These are phyloP conservation scores for Coccinonectria pachysandricola DNA, from an alignment of 2,329 filamentous ascomycete species.

Conservation along the genomic window DNA sequence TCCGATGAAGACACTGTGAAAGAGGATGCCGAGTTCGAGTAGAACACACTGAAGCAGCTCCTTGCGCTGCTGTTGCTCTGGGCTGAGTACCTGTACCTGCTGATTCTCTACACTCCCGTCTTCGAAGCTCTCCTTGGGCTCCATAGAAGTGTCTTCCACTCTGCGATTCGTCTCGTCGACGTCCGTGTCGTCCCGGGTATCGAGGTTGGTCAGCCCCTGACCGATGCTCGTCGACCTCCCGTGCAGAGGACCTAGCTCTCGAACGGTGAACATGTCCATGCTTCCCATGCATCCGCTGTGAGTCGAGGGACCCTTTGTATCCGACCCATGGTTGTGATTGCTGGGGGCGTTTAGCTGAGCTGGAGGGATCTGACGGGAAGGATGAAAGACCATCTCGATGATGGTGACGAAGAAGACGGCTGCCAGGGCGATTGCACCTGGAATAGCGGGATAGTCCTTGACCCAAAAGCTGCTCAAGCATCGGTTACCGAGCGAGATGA, in stretches of 20 bases:
- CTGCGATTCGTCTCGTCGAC: constrained; percentile 6
- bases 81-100: constrained; percentile 19
- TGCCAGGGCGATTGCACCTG: constrained; percentile 69
- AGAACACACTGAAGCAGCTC: constrained; percentile 67
- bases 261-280: constrained; percentile 19
- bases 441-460: constrained; percentile 63
- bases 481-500: constrained; percentile 50
- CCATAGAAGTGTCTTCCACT: no score
- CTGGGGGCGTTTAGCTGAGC: constrained; percentile 4
- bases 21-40: constrained; percentile 62
- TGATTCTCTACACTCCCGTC: constrained; percentile 16
- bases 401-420: constrained; percentile 69
- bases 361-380: constrained; percentile 24
- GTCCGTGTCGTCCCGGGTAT: constrained; percentile 11
- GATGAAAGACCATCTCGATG: constrained; percentile 61
- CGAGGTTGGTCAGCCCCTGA: constrained; percentile 22
- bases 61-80: constrained; percentile 50
- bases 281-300: constrained; percentile 17
- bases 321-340: constrained; percentile 1
- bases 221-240: constrained; percentile 26
- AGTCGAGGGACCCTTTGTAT: constrained; percentile 1
- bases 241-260: constrained; percentile 24
- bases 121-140: constrained; percentile 13
- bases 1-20: constrained; percentile 64
- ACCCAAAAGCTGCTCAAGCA: constrained; percentile 70